Conservation (phyloP, 345 rosid genomes). For the Brassica nigra region DNA sequence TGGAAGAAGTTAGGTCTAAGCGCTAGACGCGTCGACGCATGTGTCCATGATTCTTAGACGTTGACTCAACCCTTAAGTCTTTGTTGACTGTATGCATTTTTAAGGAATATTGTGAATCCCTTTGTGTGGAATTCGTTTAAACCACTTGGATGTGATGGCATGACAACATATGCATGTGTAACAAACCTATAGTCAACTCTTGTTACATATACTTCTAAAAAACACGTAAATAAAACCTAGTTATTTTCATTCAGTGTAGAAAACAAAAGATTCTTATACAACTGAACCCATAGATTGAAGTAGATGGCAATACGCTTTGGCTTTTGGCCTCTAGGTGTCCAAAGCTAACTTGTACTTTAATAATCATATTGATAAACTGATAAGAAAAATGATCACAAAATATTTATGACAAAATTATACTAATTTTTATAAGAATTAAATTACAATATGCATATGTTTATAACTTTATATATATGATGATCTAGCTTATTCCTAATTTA, state of each 20-base stretch:
- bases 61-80: neutral
- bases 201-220: neutral
- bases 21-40: neutral
- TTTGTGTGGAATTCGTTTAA: neutral
- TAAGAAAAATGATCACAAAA: neutral
- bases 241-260: neutral
- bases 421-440: neutral
- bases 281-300: neutral
- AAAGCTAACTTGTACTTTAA: neutral
- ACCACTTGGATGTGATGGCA: neutral
- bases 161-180: neutral
- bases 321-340: neutral
- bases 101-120: neutral
- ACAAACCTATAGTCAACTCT: neutral
- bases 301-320: neutral
- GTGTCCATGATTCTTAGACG: constrained; percentile 1
- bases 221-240: neutral
- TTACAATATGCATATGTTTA: neutral
- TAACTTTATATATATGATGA: no score
- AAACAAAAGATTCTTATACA: neutral
- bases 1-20: neutral
- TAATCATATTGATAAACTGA: neutral
- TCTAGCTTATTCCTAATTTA: neutral
- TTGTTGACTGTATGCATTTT: neutral
- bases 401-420: neutral